These are phyloP conservation scores for Colletotrichum lindemuthianum DNA, from an alignment of 2,329 filamentous ascomycete species.

Conservation along the genomic window DNA sequence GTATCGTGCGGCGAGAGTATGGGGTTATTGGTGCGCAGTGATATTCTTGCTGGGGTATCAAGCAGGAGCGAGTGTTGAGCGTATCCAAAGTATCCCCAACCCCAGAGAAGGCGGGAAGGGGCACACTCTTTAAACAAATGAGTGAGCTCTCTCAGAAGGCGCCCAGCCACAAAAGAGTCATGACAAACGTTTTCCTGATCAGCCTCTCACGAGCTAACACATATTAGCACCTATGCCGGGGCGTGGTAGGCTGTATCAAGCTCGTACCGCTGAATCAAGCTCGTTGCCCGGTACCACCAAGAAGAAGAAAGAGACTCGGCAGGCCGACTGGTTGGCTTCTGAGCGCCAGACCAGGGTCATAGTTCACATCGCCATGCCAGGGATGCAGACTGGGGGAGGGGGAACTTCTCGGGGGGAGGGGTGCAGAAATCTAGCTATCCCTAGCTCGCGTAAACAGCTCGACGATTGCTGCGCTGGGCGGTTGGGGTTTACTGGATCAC, in stretches of 20 bases:
- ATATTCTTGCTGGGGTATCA: background rate
- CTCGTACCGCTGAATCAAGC: conserved; percentile 10
- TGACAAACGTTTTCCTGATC: conserved; percentile 9
- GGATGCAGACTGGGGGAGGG: background rate
- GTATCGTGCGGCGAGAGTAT: background rate
- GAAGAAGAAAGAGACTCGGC: background rate
- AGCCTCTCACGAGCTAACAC: background rate
- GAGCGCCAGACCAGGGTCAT: conserved; percentile 28
- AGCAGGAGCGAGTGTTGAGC: background rate
- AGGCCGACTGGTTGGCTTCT: background rate
- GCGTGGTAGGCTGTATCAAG: conserved; percentile 3
- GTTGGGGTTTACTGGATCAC: conserved; percentile 8
- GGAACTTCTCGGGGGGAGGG: conserved; percentile 18
- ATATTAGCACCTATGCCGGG: conserved; percentile 9
- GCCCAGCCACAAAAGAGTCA: conserved; percentile 4
- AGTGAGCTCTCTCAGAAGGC: background rate
- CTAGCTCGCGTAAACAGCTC: conserved; percentile 17
- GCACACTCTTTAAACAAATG: conserved; percentile 24
- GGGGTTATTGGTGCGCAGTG: background rate
- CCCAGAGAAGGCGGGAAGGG: background rate
- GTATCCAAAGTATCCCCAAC: too few relatives aligned
- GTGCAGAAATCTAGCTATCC: conserved; percentile 15
- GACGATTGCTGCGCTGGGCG: conserved; percentile 1
- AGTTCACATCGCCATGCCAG: conserved; percentile 32
- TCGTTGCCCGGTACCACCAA: conserved; percentile 18